A percentile compares a stretch with the other conserved stretches of the same genome.
phyloP scores from a whole-genome alignment of 208 protist species.

The Crithidia fasciculata region DNA sequence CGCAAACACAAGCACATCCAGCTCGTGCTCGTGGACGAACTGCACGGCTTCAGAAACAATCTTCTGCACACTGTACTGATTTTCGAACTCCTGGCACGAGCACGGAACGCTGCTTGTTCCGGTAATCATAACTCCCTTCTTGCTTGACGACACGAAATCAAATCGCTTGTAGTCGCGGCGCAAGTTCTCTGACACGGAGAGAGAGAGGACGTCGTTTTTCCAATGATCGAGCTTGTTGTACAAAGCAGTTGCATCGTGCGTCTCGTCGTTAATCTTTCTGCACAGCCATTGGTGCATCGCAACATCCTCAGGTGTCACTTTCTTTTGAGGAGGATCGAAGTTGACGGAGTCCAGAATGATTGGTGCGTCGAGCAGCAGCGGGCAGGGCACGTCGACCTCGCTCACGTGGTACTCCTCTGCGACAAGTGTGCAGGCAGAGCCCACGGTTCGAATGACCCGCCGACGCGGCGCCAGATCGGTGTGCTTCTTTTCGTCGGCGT shows the following conservation, averaged over 20 bases:
- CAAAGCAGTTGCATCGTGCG: constrained; percentile 24
- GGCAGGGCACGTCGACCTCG: constrained; percentile 47
- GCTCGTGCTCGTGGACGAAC: constrained; percentile 47
- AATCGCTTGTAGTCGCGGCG: constrained; percentile 87
- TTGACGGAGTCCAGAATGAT: constrained; percentile 89
- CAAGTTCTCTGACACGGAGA: constrained; percentile 74
- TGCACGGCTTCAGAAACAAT: constrained; percentile 40
- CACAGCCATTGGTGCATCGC: constrained; percentile 56
- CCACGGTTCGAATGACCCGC: constrained; percentile 59
- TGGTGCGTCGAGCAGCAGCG: constrained; percentile 65
- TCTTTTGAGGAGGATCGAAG: constrained; percentile 77
- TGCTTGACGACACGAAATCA: constrained; percentile 34
- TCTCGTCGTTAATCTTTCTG: constrained; percentile 10
- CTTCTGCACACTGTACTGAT: constrained; percentile 27
- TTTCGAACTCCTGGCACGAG: constrained; percentile 56
- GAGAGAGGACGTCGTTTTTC: constrained; percentile 79
- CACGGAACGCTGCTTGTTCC: constrained; percentile 86
- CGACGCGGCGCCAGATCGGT: constrained; percentile 29
- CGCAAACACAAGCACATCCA: constrained; percentile 66
- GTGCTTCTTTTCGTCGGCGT: constrained; percentile 80
- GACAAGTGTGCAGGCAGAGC: constrained; percentile 85
- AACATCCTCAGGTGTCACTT: constrained; percentile 76
- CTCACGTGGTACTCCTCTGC: constrained; percentile 54
- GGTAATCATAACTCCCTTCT: constrained; percentile 26
- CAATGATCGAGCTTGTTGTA: constrained; percentile 66